These are phyloP conservation scores for Wickerhamiella hasegawae DNA, from an alignment of 805 yeast genomes.

Conservation along the genomic window DNA sequence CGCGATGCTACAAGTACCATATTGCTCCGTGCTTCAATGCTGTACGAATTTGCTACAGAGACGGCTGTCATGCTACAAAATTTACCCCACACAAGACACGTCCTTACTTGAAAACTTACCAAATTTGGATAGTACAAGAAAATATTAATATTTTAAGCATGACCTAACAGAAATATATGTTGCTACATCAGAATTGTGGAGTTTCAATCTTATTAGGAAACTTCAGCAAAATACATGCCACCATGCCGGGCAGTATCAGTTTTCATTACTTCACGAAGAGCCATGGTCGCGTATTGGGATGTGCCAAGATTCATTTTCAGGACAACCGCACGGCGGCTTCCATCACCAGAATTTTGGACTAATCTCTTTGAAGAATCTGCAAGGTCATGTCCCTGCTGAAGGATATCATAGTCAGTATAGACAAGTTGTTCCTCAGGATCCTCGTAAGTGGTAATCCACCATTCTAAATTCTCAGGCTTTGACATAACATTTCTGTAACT, in stretches of 20 bases:
- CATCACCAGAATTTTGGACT: neutral
- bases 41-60: too few species aligned
- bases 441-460: conserved; percentile 42
- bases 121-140: too few species aligned
- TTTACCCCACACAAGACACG: too few species aligned
- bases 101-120: too few species aligned
- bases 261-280: conserved; percentile 77
- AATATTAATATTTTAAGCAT: too few species aligned
- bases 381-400: conserved; percentile 4
- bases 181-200: neutral
- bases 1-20: too few species aligned
- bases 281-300: conserved; percentile 96
- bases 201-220: neutral
- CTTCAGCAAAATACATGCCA: conserved; percentile 11
- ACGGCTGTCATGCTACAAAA: too few species aligned
- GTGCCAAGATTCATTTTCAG: conserved; percentile 64
- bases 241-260: conserved; percentile 16
- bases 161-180: too few species aligned
- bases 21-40: too few species aligned
- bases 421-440: conserved; percentile 57
- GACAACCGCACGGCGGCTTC: conserved; percentile 39
- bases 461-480: conserved; percentile 48
- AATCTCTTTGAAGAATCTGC: too few species aligned
- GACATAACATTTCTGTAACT: conserved; percentile 64
- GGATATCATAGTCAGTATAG: conserved; percentile 45